Percentiles rank a stretch among this genome's conserved stretches.
Evolutionary conservation across 2,329 filamentous ascomycete species (phyloP).

Genomic region (Neonectria magnoliae): DNA sequence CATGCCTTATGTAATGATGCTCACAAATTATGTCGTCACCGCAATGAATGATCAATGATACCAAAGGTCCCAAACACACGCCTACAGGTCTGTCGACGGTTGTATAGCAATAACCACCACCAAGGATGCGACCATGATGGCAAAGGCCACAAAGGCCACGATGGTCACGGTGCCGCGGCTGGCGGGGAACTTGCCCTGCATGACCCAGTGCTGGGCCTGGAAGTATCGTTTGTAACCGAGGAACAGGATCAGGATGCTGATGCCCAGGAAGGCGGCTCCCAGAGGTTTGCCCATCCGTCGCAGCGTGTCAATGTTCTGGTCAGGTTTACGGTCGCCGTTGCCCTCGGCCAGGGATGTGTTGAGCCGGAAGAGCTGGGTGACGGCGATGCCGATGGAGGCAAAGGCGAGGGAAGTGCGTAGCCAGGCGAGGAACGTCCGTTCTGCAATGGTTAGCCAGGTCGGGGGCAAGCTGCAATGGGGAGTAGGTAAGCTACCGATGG

Average conservation of each 20-base stretch:
- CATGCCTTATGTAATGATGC: neutral
- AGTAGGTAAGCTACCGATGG: slow-evolving; percentile 66
- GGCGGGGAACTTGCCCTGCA: slow-evolving; percentile 82
- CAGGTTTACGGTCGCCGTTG: slow-evolving; percentile 39
- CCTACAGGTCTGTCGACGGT: slow-evolving; percentile 39
- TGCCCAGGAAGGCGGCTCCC: slow-evolving; percentile 79
- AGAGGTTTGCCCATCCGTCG: slow-evolving; percentile 77
- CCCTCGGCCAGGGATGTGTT: slow-evolving; percentile 68
- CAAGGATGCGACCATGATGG: slow-evolving; percentile 69
- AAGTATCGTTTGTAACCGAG: slow-evolving; percentile 84
- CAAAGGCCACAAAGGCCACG: slow-evolving; percentile 72
- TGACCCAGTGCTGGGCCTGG: slow-evolving; percentile 81
- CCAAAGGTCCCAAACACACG: neutral
- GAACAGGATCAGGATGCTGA: slow-evolving; percentile 78
- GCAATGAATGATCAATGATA: neutral
- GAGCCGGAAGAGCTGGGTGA: slow-evolving; percentile 86
- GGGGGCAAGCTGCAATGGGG: neutral
- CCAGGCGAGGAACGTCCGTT: slow-evolving; percentile 88
- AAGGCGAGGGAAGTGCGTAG: slow-evolving; percentile 84
- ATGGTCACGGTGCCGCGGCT: slow-evolving; percentile 79
- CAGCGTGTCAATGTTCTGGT: slow-evolving; percentile 56
- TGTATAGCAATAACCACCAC: slow-evolving; percentile 69
- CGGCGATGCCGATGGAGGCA: slow-evolving; percentile 82
- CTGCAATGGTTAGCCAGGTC: slow-evolving; percentile 53
- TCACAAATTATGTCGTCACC: neutral